Conservation (phyloP, 305 asterid genomes). For the Fraxinus sp. region DNA sequence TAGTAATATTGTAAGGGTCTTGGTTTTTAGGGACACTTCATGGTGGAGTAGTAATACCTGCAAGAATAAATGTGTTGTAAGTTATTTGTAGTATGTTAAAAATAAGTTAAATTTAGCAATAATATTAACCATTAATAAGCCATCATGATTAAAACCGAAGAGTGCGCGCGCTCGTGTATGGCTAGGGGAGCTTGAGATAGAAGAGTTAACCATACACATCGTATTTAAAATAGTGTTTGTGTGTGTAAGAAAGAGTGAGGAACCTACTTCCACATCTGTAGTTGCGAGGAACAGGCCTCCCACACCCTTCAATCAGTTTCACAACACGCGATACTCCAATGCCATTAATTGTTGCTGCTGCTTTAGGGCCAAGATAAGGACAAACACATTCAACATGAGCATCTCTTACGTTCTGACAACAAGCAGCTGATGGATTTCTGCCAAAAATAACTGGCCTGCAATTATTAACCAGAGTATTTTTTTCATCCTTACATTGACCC, state of each 20-base stretch:
- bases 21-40: neutral
- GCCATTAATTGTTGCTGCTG: neutral
- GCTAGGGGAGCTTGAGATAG: no score
- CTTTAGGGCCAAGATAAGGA: neutral
- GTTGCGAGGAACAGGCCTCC: neutral
- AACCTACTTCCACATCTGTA: conserved; percentile 5
- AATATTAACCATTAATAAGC: neutral
- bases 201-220: no score
- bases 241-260: neutral
- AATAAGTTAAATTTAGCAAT: neutral
- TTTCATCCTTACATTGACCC: neutral
- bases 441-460: neutral
- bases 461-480: neutral
- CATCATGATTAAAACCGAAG: neutral
- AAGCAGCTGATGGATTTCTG: neutral
- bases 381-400: neutral
- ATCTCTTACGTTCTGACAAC: neutral
- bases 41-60: neutral
- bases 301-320: neutral
- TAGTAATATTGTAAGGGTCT: neutral
- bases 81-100: neutral
- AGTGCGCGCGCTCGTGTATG: neutral
- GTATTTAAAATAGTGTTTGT: neutral
- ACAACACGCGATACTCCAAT: neutral
- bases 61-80: neutral